Base-by-base conservation (phyloP, 106 monocot species). In the Dactylorhiza incarnata region DNA sequence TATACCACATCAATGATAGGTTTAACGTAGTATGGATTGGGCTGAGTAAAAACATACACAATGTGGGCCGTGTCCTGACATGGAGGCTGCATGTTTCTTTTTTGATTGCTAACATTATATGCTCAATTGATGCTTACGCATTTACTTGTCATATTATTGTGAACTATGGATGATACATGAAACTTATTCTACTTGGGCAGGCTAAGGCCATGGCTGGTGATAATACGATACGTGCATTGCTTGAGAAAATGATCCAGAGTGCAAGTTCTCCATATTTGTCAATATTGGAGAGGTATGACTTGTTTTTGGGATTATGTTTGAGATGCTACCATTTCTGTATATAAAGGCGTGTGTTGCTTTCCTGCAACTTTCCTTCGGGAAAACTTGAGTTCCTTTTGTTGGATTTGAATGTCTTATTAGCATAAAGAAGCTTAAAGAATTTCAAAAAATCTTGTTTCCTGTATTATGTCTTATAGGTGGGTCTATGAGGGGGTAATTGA, bases 201-300 rank as follows among this genome's bases (percentile, higher is more conserved):
- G 94, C 85, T 19, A 99, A 94, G 77, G 91, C 91, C 63, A 94
- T 99, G 99, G 89, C 94, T 22, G 99, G 99, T 82, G 99, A 99
- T 82, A 88, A 77, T 86, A 80, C 84, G 63, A 88, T 94, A 69
- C 88, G 91, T 48, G 83, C 75, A 49, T 90, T 99, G 75, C 86
- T 99, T 62, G 94, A 99, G 76, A 99, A 88, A 84, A 91, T 99
- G 94, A 83, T 85, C 79, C 83, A 92, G 66, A 85, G 71, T 86
- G 94, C 99, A 75, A 99, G 92, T 83, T 83, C 85, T 76, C 86
- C 99, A 58, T 99, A 99, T 83, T 82, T 99, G 46, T 49, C 76
- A 70, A 99, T 99, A 67, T 79, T 99, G 77, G 99, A 99, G 75
- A 94, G 99, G 99, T 99, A 72, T 62, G 7, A 15, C 15, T 47